These are phyloP conservation scores for Evernia prunastri DNA, from an alignment of 495 filamentous ascomycete species.

Conservation along the genomic window DNA sequence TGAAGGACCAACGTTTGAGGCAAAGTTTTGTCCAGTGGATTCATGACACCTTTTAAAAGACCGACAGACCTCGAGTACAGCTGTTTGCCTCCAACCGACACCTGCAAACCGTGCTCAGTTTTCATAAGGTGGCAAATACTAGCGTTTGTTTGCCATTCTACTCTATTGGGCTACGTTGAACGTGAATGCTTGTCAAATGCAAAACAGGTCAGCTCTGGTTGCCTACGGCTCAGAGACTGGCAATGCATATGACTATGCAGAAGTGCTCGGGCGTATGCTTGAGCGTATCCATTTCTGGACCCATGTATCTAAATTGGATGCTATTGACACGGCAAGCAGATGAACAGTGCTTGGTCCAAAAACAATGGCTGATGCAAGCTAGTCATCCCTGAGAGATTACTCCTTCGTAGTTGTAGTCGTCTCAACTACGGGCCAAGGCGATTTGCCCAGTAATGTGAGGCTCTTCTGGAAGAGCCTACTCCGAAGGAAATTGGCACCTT, in stretches of 20 bases:
- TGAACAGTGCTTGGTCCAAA: slow-evolving; percentile 6
- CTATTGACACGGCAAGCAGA: slow-evolving; percentile 59
- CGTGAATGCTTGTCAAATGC: neutral
- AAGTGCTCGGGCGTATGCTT: slow-evolving; percentile 65
- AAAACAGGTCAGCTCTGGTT: slow-evolving; percentile 52
- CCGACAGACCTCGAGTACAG: neutral
- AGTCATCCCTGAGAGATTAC: slow-evolving; percentile 45
- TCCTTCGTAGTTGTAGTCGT: slow-evolving; percentile 69
- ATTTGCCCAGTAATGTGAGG: slow-evolving; percentile 73
- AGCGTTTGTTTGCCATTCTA: neutral
- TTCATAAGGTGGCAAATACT: neutral
- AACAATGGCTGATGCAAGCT: neutral
- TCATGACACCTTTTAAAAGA: neutral
- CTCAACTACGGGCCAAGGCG: slow-evolving; percentile 93
- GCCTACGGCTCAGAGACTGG: slow-evolving; percentile 94
- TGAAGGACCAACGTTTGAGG: neutral
- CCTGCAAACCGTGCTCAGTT: neutral
- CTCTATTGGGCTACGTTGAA: neutral
- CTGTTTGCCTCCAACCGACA: neutral
- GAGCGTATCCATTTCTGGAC: slow-evolving; percentile 73
- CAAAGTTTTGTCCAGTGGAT: neutral
- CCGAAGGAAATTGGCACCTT: slow-evolving; percentile 64
- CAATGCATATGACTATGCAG: slow-evolving; percentile 81
- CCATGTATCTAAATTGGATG: slow-evolving; percentile 67
- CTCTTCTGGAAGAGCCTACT: slow-evolving; percentile 82